Conservation (phyloP, 169 alveolate genomes). For the Neospora caninum region DNA sequence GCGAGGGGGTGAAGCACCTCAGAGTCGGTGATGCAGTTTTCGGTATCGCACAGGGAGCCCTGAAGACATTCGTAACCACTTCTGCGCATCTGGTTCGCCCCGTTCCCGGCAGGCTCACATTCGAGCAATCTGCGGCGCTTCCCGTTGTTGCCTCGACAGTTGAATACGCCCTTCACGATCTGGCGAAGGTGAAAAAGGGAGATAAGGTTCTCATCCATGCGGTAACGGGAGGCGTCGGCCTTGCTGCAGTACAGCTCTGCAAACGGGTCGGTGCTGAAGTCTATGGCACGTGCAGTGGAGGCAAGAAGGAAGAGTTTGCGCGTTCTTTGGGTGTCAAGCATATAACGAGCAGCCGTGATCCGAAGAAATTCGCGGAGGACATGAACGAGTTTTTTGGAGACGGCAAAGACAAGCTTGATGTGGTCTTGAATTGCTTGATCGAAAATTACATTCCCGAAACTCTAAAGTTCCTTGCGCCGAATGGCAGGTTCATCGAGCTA, state of each 20-base stretch:
- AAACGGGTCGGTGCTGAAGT: constrained; percentile 76
- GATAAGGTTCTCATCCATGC: constrained; percentile 76
- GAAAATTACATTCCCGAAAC: constrained; percentile 71
- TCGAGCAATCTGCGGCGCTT: constrained; percentile 76
- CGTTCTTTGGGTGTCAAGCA: constrained; percentile 67
- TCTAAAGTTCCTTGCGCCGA: constrained; percentile 66
- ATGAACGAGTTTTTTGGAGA: constrained; percentile 52
- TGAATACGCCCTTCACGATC: constrained; percentile 74
- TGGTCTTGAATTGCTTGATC: constrained; percentile 74
- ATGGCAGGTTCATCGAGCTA: constrained; percentile 80
- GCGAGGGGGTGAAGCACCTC: constrained; percentile 62
- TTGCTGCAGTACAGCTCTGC: constrained; percentile 77
- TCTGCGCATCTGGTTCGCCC: constrained; percentile 64
- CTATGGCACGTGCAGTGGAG: constrained; percentile 78
- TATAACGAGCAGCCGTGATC: constrained; percentile 74
- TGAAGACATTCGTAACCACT: constrained; percentile 65
- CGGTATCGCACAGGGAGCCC: constrained; percentile 72
- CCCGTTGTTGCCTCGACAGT: constrained; percentile 79
- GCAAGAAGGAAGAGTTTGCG: constrained; percentile 70
- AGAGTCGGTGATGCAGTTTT: constrained; percentile 74
- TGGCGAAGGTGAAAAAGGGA: constrained; percentile 75
- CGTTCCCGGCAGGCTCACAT: constrained; percentile 68
- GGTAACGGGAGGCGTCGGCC: constrained; percentile 80
- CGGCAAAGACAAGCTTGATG: constrained; percentile 65
- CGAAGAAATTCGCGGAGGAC: constrained; percentile 69